phyloP scores from a whole-genome alignment of 1,284 basidiomycete species.

The Trichosporon sp. region DNA sequence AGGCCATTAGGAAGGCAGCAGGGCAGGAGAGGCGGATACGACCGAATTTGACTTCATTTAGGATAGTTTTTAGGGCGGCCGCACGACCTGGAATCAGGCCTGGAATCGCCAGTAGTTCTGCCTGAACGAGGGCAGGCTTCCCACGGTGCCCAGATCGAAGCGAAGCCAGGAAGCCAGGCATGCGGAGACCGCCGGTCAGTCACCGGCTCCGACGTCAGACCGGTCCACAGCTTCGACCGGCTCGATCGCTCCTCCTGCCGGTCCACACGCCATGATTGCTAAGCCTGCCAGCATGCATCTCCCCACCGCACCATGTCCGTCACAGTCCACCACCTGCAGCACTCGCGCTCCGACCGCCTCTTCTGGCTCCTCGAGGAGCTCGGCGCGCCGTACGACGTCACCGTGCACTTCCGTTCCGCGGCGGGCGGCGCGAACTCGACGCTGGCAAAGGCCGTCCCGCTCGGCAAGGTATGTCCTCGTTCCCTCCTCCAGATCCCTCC shows the following conservation, averaged over 20 bases:
- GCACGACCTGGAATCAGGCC: background rate
- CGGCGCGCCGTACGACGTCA: slow-evolving; percentile 33
- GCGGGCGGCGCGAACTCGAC: slow-evolving; percentile 24
- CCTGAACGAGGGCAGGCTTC: background rate
- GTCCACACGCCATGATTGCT: background rate
- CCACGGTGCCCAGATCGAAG: background rate
- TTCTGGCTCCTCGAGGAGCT: slow-evolving; percentile 31
- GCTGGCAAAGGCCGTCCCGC: slow-evolving; percentile 26
- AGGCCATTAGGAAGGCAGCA: background rate
- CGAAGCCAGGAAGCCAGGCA: background rate
- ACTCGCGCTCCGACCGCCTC: slow-evolving; percentile 35
- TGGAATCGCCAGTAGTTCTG: too few relatives aligned
- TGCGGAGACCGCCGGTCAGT: background rate
- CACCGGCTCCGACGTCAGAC: background rate
- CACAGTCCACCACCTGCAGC: slow-evolving; percentile 39
- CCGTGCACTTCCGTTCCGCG: slow-evolving; percentile 32
- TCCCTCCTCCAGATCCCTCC: background rate
- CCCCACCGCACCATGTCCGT: background rate
- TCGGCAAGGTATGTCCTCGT: slow-evolving; percentile 27
- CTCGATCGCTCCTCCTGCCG: background rate
- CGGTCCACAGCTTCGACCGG: background rate
- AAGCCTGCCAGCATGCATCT: background rate
- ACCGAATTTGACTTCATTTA: background rate
- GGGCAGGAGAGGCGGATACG: background rate
- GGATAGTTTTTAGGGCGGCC: too few relatives aligned